Base-by-base conservation (phyloP, 345 rosid species). In the Nephelium lappaceum region DNA sequence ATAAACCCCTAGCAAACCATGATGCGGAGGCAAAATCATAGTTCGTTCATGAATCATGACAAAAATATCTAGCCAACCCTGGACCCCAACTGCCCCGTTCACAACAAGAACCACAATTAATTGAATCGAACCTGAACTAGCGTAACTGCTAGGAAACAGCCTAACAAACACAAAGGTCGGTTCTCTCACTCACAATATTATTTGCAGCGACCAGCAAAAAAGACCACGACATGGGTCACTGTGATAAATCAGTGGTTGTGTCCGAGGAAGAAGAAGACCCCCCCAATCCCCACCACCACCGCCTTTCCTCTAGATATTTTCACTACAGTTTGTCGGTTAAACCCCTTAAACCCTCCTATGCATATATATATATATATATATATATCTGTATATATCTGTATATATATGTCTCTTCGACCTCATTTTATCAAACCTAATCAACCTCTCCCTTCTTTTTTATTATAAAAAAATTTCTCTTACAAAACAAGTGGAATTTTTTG, bases 291-390 rank as follows among this genome's bases (percentile, higher is more conserved):
- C 67, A 61, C 67, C 75, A 1, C 18, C 87, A 86, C 92, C 93
- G 92, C 87, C 93, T 86, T 36, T 78, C 76, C 16, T 36, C 14
- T 10, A 80, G 90, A 87, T 87, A 75, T 84, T 82, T 87, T 19
- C 72, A 49, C 27, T 70, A 84, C 90, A 84, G 89, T 84, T 75
- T 81, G 90, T 86, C 91, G 92, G 91, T 81, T 62, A 81, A 68
- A 6, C 23, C 67, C 5, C 67, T 47, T 63, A 67, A 71, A 38
- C 75, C 79, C 42, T 61, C 79, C 53, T 82, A 78, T n/a, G n/a
- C n/a, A n/a, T n/a, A n/a, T n/a, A n/a, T n/a, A n/a, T n/a, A n/a
- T n/a, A n/a, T n/a, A n/a, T n/a, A n/a, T n/a, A n/a, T n/a, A n/a
- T n/a, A n/a, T n/a, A n/a, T n/a, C n/a, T n/a, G n/a, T n/a, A n/a